These are phyloP conservation scores for Zygosaccharomyces pseudobailii DNA, from an alignment of 1,139 yeast species.

Conservation along the genomic window DNA sequence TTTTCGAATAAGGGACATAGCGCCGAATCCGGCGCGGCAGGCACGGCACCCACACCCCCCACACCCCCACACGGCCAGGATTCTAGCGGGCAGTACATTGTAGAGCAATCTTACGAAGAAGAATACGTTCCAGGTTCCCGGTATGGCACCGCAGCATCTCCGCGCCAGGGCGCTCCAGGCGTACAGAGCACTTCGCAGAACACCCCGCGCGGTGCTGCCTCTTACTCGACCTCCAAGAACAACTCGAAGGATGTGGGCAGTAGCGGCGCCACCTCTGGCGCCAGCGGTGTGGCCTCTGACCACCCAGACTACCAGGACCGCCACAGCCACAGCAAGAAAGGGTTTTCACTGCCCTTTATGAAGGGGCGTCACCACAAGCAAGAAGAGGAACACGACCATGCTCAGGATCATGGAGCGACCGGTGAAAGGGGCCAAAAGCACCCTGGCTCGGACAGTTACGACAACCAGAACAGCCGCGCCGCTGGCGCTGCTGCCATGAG, in stretches of 20 bases:
- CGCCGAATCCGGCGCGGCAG: neutral
- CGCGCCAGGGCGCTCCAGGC: neutral
- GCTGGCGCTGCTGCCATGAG: neutral
- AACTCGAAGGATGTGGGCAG: neutral
- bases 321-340: slow-evolving; percentile 1
- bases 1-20: neutral
- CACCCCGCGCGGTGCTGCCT: neutral
- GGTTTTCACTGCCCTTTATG: neutral
- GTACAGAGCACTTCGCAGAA: neutral
- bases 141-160: slow-evolving; percentile 3
- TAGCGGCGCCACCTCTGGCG: neutral
- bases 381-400: neutral
- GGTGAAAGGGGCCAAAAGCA: too few species aligned
- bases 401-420: neutral
- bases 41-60: neutral
- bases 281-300: neutral
- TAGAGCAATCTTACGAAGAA: neutral
- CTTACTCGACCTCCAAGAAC: neutral
- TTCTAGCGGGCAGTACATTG: neutral
- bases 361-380: neutral
- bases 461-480: too few species aligned
- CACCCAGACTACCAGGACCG: neutral
- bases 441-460: too few species aligned
- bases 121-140: slow-evolving; percentile 2
- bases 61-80: neutral